Conservation (phyloP, 164 flowering plant genomes). For the Tetracentron sinense region DNA sequence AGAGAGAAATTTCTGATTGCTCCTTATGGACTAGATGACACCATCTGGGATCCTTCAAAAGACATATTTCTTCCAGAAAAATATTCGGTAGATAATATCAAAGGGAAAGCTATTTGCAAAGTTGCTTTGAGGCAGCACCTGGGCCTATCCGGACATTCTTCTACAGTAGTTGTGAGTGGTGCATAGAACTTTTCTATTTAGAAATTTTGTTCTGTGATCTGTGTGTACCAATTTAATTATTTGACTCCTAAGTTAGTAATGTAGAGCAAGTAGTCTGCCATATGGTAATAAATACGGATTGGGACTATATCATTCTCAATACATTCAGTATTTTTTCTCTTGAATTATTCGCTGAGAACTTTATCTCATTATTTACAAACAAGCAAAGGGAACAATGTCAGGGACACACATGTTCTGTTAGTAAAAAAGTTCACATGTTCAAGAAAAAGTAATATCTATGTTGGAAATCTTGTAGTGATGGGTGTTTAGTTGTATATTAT, state of each 20-base stretch:
- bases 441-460: no score
- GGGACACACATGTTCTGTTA: neutral
- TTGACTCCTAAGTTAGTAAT: constrained; percentile 3
- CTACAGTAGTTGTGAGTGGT: constrained; percentile 46
- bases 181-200: neutral
- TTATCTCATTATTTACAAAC: no score
- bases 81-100: constrained; percentile 42
- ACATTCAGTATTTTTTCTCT: neutral
- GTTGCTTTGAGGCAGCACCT: constrained; percentile 45
- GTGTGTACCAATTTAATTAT: neutral
- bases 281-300: neutral
- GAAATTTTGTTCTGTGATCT: neutral
- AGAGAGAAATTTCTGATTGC: constrained; percentile 67
- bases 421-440: neutral
- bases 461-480: neutral
- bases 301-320: neutral
- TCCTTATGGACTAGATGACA: constrained; percentile 59
- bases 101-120: constrained; percentile 67
- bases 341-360: neutral
- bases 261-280: neutral
- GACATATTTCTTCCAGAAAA: constrained; percentile 57
- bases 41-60: constrained; percentile 70
- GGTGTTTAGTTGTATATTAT: neutral
- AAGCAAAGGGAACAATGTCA: neutral
- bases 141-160: constrained; percentile 38